These are phyloP conservation scores for Hortaea werneckii DNA, from an alignment of 2,329 filamentous ascomycete genomes.

Conservation along the genomic window DNA sequence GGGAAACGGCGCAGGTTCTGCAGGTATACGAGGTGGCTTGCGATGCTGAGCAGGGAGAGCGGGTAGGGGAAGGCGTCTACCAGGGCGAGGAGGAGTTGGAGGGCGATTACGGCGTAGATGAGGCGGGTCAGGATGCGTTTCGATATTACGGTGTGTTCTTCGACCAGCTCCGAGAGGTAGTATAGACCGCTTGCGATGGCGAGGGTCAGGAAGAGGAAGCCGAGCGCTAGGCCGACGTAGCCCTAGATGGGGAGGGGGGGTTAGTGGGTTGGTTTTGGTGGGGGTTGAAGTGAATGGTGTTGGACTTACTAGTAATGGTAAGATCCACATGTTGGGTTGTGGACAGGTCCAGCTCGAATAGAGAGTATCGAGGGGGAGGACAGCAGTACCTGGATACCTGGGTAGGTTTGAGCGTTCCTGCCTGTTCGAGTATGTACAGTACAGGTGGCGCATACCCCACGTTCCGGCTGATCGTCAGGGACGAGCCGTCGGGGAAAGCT, in stretches of 20 bases:
- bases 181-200: slow-evolving; percentile 97
- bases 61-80: slow-evolving; percentile 77
- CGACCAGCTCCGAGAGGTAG: slow-evolving; percentile 94
- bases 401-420: no score
- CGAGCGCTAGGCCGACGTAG: slow-evolving; percentile 74
- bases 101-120: slow-evolving; percentile 69
- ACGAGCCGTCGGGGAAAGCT: no score
- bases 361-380: no score
- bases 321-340: slow-evolving; percentile 71
- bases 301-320: slow-evolving; percentile 57
- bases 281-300: background rate
- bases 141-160: slow-evolving; percentile 90
- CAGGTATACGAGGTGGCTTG: slow-evolving; percentile 74
- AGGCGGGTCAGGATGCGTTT: slow-evolving; percentile 76
- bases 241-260: slow-evolving; percentile 35
- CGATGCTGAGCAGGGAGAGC: slow-evolving; percentile 63
- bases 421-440: no score
- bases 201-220: slow-evolving; percentile 88
- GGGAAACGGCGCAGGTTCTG: slow-evolving; percentile 72
- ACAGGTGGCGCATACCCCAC: no score
- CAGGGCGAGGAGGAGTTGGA: slow-evolving; percentile 65
- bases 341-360: no score
- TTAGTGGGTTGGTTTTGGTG: slow-evolving; percentile 5
- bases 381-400: no score
- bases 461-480: no score